Base-by-base conservation (phyloP, 805 yeast species). In the Candida coquimbonensis region DNA sequence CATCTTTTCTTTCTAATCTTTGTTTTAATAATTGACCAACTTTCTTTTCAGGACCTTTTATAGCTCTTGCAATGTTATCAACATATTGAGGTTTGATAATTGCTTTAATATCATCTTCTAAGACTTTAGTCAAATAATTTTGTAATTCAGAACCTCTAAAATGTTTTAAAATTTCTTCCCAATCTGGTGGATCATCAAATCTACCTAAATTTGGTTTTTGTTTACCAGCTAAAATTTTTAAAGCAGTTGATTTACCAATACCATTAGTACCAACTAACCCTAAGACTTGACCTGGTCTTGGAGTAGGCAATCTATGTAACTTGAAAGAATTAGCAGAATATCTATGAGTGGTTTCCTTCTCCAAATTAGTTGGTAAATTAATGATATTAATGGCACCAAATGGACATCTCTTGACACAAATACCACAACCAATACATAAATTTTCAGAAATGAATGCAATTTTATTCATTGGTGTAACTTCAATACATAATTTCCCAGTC, bases 261-360 rank as follows among this genome's bases (percentile, higher is more conserved):
- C 99, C 99, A 74, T 93, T 93, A 50, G 97, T 87, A 61, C 99
- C 99, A 43, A 93, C 99, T 55, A 93, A 78, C 56, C 99, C 99
- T 53, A 93, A 75, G 29, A 93, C 99, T 71, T 93, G 99, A 50
- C 98, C 98, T 3, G 99, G 98, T 70, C 99, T 86, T 52, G 99
- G 99, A 47, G 96, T 90, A 25, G 99, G 99, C 60, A 93, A 75
- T 68, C 99, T 80, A 67, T 93, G 99, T 62, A 93, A 77, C 68
- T 93, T 93, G 81, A 93, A 93, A 46, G 96, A 87, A 68, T 93
- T 93, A 45, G 98, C 99, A 41, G 96, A 87, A 68, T 93, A 93
- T 74, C 99, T 81, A 68, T 93, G 98, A 35, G 98, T 89, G 46
- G 90, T 95, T 66, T 93, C 91, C 41, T 74, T 71, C 45, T 91